Base-by-base conservation (phyloP, 1,284 basidiomycete genomes). In the Tylopilus orsonianus region DNA sequence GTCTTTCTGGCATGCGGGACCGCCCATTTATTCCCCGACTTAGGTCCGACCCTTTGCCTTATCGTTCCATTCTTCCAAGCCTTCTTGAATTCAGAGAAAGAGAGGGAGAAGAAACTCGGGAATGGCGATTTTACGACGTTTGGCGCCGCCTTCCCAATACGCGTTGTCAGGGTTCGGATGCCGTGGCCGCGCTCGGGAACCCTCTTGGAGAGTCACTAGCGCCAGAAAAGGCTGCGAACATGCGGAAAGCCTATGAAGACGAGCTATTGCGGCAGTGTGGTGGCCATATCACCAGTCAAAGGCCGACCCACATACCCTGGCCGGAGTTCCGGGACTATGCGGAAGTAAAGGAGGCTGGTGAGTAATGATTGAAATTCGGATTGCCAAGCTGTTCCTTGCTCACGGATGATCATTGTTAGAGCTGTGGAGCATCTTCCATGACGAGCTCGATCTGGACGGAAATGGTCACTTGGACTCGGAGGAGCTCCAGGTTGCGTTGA, bases 341-440 rank as follows among this genome's bases (percentile, higher is more conserved):
- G 34, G 78, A 86, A 57, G 75, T 76, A 52, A 90, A 90, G 68
- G 90, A 91, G 75, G 77, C 74, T 49, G 88, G 88, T 86, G 60
- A 61, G 82, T 77, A 47, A 50, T 41, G 46, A 34, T 34, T 50
- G 40, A 47, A 48, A 53, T 53, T 59, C 47, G 54, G 13, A 50
- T 35, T 60, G 32, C 41, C 42, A 24, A 44, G 39, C 23, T 42
- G 38, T 55, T 52, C 43, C 44, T 48, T 46, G 19, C 50, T 61
- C 39, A 61, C 30, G 37, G 10, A 7, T 4, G 52, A 61, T 47
- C 64, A 58, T 56, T 68, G 51, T 54, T 61, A 85, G 90, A 95
- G 68, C 74, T 95, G 38, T 95, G 93, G 93, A 75, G 81, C 46
- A 85, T 93, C 50, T 95, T 96, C 67, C 90, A 93, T 60, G 81